phyloP scores from a whole-genome alignment of 1,284 basidiomycete genomes.

The Cystobasidium pallidum region DNA sequence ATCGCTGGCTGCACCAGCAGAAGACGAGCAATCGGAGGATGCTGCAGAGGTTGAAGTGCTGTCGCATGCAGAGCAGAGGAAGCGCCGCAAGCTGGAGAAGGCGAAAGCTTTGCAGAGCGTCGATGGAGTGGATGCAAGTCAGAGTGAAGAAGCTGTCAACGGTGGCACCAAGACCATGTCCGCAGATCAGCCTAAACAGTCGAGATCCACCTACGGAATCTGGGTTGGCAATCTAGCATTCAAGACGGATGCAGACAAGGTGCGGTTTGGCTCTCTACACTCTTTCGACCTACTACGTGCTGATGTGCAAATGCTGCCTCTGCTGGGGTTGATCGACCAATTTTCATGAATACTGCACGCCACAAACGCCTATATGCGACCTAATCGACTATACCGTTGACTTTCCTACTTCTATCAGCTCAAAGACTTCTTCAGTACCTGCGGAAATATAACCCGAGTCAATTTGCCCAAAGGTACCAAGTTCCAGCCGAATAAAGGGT shows the following conservation, averaged over 20 bases:
- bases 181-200: neutral
- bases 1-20: neutral
- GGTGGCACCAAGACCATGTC: slow-evolving; percentile 12
- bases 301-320: slow-evolving; percentile 44
- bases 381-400: slow-evolving; percentile 3
- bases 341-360: slow-evolving; percentile 12
- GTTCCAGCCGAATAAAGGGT: slow-evolving; percentile 62
- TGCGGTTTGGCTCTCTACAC: slow-evolving; percentile 69
- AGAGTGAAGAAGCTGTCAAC: neutral
- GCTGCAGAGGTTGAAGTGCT: slow-evolving; percentile 36
- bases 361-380: neutral
- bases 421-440: slow-evolving; percentile 48
- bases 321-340: neutral
- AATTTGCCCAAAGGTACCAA: slow-evolving; percentile 61
- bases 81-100: slow-evolving; percentile 42
- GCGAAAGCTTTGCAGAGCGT: slow-evolving; percentile 19
- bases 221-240: slow-evolving; percentile 96
- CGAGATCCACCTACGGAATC: slow-evolving; percentile 57
- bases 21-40: slow-evolving; percentile 23
- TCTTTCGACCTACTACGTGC: slow-evolving; percentile 56
- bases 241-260: slow-evolving; percentile 75
- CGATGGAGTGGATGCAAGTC: slow-evolving; percentile 17
- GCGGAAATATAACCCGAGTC: slow-evolving; percentile 60
- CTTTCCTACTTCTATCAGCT: slow-evolving; percentile 48
- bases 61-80: slow-evolving; percentile 38